These are phyloP conservation scores for Alternaria ventricosa DNA, from an alignment of 2,329 filamentous ascomycete species.

Conservation along the genomic window DNA sequence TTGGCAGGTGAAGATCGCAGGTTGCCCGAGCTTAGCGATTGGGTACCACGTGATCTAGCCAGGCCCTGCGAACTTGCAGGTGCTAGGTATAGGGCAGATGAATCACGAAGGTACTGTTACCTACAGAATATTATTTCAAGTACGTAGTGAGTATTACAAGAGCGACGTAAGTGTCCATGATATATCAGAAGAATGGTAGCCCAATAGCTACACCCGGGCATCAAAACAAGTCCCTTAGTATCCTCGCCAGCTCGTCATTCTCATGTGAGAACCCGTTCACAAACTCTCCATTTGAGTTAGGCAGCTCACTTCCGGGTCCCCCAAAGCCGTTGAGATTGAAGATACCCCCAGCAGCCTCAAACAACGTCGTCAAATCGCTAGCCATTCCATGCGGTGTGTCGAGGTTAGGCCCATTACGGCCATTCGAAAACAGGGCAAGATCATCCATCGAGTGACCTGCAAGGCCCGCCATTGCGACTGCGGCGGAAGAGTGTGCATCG, in stretches of 20 bases:
- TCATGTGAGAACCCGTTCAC: slow-evolving; percentile 60
- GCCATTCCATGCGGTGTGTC: slow-evolving; percentile 67
- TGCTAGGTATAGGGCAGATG: neutral
- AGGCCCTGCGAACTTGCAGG: neutral
- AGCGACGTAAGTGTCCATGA: neutral
- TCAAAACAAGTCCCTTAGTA: slow-evolving; percentile 66
- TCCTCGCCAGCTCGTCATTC: slow-evolving; percentile 66
- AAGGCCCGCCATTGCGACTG: slow-evolving; percentile 70
- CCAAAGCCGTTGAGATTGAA: slow-evolving; percentile 33
- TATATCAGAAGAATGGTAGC: neutral
- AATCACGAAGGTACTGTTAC: neutral
- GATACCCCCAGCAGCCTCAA: slow-evolving; percentile 66
- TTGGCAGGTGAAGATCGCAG: slow-evolving; percentile 21
- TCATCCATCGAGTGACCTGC: slow-evolving; percentile 68
- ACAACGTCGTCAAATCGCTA: slow-evolving; percentile 67
- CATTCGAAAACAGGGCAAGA: slow-evolving; percentile 56
- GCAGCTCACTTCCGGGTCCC: slow-evolving; percentile 39
- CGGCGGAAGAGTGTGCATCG: slow-evolving; percentile 67
- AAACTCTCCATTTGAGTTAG: slow-evolving; percentile 51
- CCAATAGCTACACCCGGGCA: neutral
- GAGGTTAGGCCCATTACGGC: slow-evolving; percentile 39
- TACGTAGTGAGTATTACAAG: neutral
- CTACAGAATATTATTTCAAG: neutral
- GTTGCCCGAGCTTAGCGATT: slow-evolving; percentile 25
- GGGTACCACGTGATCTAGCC: slow-evolving; percentile 21